Evolutionary conservation across 352 stramenopile species (phyloP), one percentile per base, ranked within the genome.

Genomic region (Pythium rhizo-oryzae): DNA sequence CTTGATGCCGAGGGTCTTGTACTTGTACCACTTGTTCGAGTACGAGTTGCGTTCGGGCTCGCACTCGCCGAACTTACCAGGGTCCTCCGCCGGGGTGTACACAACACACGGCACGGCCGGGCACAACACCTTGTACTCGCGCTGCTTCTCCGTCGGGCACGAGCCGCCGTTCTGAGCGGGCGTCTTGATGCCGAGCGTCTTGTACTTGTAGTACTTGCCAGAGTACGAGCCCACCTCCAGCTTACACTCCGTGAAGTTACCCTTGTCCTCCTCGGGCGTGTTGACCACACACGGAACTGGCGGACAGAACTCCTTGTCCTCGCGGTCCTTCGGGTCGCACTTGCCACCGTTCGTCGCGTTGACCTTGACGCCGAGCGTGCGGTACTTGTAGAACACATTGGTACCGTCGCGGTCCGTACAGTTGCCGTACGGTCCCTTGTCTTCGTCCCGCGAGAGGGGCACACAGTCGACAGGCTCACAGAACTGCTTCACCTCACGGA

Each of bases 141-240:
- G 54, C 16, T 62, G 39, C 1, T 41, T 53, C 4, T 13, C 56
- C 6, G 18, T 15, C 9, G 57, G 57, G 18, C 57, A 63, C 5
- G 12, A 41, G 8, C 57, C 57, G 18, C 57, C 57, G 57, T 63
- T 47, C 41, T 37, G 28, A 24, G 41, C 57, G 7, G 25, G 24
- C 18, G 57, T 55, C 24, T 54, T 44, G 57, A 63, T 44, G 9
- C 19, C 57, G 8, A 63, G 44, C 4, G 18, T 19, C 52, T 58
- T 58, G 52, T 23, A 28, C 52, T 58, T 58, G 30, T 55, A 18
- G 57, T 55, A 63, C 41, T 43, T 39, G 43, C 43, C 43, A 16
- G 37, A 23, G 35, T 41, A 60, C 53, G 37, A 43, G 9, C 52
- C 43, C 18, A 21, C 43, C 8, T 41, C 28, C 8, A 18, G 39